These are phyloP conservation scores for Singerocomus rubriflavus DNA, from an alignment of 1,284 basidiomycete species.

Conservation along the genomic window DNA sequence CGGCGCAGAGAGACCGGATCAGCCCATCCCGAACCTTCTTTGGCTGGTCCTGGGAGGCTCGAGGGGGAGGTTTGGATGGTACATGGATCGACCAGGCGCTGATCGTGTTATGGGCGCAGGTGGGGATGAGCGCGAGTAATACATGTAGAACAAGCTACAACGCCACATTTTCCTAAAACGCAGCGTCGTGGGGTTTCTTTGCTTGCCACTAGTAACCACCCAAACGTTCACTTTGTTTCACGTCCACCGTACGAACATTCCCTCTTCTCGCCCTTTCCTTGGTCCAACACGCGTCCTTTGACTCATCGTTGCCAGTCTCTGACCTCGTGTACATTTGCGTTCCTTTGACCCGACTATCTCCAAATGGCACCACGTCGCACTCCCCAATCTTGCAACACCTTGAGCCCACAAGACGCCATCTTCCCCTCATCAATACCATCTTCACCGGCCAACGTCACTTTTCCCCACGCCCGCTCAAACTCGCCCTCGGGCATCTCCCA, in stretches of 20 bases:
- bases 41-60: not conserved
- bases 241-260: slow-evolving; percentile 17
- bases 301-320: no score
- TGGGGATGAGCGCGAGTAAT: no score
- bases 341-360: slow-evolving; percentile 8
- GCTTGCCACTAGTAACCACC: not conserved
- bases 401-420: slow-evolving; percentile 31
- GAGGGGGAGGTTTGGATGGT: no score
- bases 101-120: no score
- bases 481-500: slow-evolving; percentile 40
- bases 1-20: not conserved
- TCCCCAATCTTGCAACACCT: slow-evolving; percentile 20
- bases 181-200: slow-evolving; percentile 9
- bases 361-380: slow-evolving; percentile 30
- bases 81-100: no score
- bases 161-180: slow-evolving; percentile 17
- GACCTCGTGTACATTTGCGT: no score
- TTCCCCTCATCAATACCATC: slow-evolving; percentile 21
- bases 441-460: slow-evolving; percentile 26
- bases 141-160: no score
- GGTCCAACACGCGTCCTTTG: slow-evolving; percentile 11
- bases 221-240: slow-evolving; percentile 11
- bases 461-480: slow-evolving; percentile 32
- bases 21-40: not conserved
- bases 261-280: slow-evolving; percentile 1